phyloP scores from a whole-genome alignment of 2,329 filamentous ascomycete genomes.

The Exophiala viscosa region DNA sequence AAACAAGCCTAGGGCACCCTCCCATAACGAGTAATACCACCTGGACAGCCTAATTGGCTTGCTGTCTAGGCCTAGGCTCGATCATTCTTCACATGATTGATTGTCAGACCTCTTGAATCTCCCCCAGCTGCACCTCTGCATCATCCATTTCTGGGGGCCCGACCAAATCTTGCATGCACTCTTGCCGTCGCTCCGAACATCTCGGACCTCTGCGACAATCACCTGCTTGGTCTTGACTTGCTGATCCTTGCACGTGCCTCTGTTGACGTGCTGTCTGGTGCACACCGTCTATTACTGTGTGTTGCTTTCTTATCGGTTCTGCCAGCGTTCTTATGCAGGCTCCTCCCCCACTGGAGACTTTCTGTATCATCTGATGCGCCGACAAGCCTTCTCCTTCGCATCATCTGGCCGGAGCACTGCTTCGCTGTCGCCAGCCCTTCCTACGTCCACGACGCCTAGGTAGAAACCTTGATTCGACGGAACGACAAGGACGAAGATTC shows the following conservation, averaged over 20 bases:
- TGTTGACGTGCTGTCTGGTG: conserved; percentile 16
- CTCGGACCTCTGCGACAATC: neutral
- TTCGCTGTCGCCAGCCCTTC: too few relatives aligned
- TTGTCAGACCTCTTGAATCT: too few relatives aligned
- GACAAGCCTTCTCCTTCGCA: conserved; percentile 8
- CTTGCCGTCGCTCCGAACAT: neutral
- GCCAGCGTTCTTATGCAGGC: neutral
- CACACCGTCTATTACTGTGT: neutral
- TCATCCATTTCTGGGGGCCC: too few relatives aligned
- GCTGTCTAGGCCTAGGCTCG: too few relatives aligned
- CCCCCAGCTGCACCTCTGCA: too few relatives aligned
- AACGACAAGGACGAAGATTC: neutral
- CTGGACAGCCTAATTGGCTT: too few relatives aligned
- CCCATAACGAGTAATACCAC: too few relatives aligned
- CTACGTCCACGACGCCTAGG: too few relatives aligned
- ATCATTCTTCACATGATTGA: too few relatives aligned
- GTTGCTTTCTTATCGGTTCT: neutral
- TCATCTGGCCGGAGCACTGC: neutral
- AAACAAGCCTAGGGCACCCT: too few relatives aligned
- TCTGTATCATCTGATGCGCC: conserved; percentile 10
- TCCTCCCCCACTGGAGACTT: neutral
- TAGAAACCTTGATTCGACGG: too few relatives aligned
- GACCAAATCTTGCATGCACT: too few relatives aligned
- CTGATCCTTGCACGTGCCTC: conserved; percentile 15
- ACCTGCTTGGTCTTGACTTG: neutral